Evolutionary conservation across 2,329 filamentous ascomycete species (phyloP), one percentile per base, ranked within the genome.

Genomic region (Corynespora cassiicola): DNA sequence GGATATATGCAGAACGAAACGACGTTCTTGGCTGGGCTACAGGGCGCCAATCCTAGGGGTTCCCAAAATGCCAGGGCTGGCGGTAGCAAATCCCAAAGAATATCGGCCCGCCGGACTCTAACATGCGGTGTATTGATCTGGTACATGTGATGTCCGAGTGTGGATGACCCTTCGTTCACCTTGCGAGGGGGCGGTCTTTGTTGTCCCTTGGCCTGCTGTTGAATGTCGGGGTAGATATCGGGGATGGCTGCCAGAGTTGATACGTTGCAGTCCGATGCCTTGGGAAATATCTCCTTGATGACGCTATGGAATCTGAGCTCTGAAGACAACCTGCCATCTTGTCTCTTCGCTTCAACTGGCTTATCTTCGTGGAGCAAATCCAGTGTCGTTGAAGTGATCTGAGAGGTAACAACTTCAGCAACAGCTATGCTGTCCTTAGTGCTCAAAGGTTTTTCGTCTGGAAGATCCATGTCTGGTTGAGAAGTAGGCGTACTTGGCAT

Each of bases 51-150:
- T 0, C 88, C 87, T 12, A 95, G 72, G 30, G 85, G 84, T 59
- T 94, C 88, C 90, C 89, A 95, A 58, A 94, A 95, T 1, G 78
- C 72, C 14, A 92, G 72, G 0, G 87, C 86, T 1, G 88, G 81
- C 2, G 89, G 87, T 15, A 92, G 73, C 24, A 95, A 75, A 8
- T 90, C 88, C 39, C 90, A 78, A 31, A 79, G 80, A 2, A 78
- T 77, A 24, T 90, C 86, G 14, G 83, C 80, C 36, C 88, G 78
- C 31, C 85, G 84, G 8, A 95, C 74, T 50, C 88, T 84, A 23
- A 94, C 72, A 55, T 88, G 85, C 2, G 88, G 88, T 1, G 83
- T 74, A 2, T 80, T 78, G 2, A 94, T 80, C n/a, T 49, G 54
- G 24, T 59, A 55, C 37, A 66, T 52, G 25, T 66, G 62, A 26